A percentile compares a stretch with the other conserved stretches of the same genome.
These are phyloP conservation scores for Senna siamea DNA, from an alignment of 306 rosid species.

Conservation along the genomic window DNA sequence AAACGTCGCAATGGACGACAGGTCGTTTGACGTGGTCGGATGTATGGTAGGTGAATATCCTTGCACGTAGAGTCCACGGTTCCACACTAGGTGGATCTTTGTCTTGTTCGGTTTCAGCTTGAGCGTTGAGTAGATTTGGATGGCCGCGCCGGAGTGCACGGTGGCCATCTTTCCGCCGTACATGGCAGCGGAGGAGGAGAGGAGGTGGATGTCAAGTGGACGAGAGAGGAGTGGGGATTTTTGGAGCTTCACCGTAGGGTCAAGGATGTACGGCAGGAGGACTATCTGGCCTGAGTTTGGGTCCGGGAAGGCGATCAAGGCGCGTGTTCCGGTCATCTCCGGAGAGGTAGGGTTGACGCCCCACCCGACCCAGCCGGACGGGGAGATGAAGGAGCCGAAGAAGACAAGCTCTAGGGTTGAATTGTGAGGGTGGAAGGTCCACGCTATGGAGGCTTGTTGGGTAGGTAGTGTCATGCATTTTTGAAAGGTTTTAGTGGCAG, in stretches of 20 bases:
- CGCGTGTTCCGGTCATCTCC: constrained; percentile 86
- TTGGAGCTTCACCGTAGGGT: constrained; percentile 82
- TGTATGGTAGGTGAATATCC: constrained; percentile 97
- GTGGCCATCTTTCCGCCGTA: constrained; percentile 83
- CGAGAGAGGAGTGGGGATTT: constrained; percentile 78
- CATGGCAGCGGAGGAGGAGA: constrained; percentile 71
- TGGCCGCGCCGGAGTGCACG: constrained; percentile 69
- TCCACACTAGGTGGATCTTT: constrained; percentile 78
- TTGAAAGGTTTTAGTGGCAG: constrained; percentile 61
- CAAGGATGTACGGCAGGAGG: constrained; percentile 73
- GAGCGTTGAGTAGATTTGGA: constrained; percentile 73
- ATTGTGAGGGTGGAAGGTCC: constrained; percentile 85
- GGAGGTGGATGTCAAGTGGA: constrained; percentile 72
- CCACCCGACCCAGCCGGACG: constrained; percentile 97
- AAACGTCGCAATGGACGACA: constrained; percentile 72
- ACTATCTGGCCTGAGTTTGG: constrained; percentile 83
- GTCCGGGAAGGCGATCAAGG: constrained; percentile 77
- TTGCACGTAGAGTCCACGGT: constrained; percentile 93
- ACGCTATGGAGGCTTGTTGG: constrained; percentile 93
- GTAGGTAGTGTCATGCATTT: constrained; percentile 88
- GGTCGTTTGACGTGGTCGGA: constrained; percentile 73
- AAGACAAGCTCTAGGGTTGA: constrained; percentile 77
- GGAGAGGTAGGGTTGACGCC: constrained; percentile 84
- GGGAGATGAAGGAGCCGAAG: constrained; percentile 90
- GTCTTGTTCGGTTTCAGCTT: constrained; percentile 70